Percentiles rank a stretch among this genome's conserved stretches.
Conservation (phyloP, 164 flowering plant genomes). For the Brasenia schreberi region DNA sequence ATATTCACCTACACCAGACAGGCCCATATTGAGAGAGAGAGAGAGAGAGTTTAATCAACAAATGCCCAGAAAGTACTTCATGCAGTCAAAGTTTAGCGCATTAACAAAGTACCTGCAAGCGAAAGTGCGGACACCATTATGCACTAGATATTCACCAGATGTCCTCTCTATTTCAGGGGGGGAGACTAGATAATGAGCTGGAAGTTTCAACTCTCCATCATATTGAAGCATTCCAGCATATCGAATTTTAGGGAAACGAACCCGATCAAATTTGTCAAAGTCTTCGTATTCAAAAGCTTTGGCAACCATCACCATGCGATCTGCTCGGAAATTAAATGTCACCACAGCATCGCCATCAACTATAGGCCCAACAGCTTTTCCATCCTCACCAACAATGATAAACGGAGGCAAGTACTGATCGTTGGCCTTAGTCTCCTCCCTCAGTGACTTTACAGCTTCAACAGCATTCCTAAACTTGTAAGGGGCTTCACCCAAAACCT, state of each 20-base stretch:
- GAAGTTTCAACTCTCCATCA: slow-evolving; percentile 94
- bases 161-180: slow-evolving; percentile 98
- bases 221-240: slow-evolving; percentile 99
- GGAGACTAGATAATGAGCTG: slow-evolving; percentile 67
- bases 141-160: slow-evolving; percentile 87
- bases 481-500: slow-evolving; percentile 98
- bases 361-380: slow-evolving; percentile 80
- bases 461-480: slow-evolving; percentile 64
- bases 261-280: slow-evolving; percentile 84
- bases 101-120: slow-evolving; percentile 67
- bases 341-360: slow-evolving; percentile 99
- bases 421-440: slow-evolving; percentile 39
- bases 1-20: not conserved
- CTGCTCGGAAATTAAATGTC: slow-evolving; percentile 86
- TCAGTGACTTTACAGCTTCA: slow-evolving; percentile 76
- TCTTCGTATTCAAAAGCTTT: slow-evolving; percentile 86
- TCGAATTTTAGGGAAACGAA: slow-evolving; percentile 77
- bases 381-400: slow-evolving; percentile 82
- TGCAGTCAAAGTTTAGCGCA: no score
- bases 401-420: slow-evolving; percentile 92
- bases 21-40: not conserved
- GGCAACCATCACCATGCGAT: slow-evolving; percentile 94
- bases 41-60: no score
- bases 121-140: slow-evolving; percentile 84
- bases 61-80: no score